These are phyloP conservation scores for Geum urbanum DNA, from an alignment of 306 rosid genomes.

Conservation along the genomic window DNA sequence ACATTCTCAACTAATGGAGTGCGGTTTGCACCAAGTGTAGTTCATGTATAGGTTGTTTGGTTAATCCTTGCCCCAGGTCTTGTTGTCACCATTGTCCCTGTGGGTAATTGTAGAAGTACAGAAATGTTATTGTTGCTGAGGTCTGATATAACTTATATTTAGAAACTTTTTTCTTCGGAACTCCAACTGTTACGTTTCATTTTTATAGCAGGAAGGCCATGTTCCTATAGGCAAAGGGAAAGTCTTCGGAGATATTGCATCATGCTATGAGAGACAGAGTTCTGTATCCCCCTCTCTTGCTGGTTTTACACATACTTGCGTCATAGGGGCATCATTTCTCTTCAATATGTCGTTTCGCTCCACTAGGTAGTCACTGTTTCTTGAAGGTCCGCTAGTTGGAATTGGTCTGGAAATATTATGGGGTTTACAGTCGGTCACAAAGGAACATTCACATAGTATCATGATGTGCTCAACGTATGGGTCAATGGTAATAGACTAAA, in stretches of 20 bases:
- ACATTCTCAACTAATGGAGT: conserved; percentile 27
- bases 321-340: not conserved
- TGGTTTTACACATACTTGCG: not conserved
- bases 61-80: conserved; percentile 20
- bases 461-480: not conserved
- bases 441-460: not conserved
- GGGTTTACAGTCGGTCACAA: not conserved
- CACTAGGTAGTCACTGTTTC: not conserved
- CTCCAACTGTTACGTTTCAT: not conserved
- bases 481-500: not conserved
- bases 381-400: not conserved
- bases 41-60: conserved; percentile 30
- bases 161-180: not conserved
- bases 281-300: not conserved
- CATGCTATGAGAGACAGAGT: not conserved
- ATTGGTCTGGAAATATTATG: not conserved
- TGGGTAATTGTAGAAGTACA: conserved; percentile 24
- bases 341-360: not conserved
- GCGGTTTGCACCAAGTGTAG: conserved; percentile 19
- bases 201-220: not conserved
- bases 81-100: conserved; percentile 14
- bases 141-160: conserved; percentile 28
- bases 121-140: conserved; percentile 21
- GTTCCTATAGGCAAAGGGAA: not conserved
- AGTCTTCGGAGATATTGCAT: not conserved